Evolutionary conservation across 192 early-diverging fungal genomes (phyloP), one percentile per base, ranked within the genome.

Genomic region (Coemansia sp.): DNA sequence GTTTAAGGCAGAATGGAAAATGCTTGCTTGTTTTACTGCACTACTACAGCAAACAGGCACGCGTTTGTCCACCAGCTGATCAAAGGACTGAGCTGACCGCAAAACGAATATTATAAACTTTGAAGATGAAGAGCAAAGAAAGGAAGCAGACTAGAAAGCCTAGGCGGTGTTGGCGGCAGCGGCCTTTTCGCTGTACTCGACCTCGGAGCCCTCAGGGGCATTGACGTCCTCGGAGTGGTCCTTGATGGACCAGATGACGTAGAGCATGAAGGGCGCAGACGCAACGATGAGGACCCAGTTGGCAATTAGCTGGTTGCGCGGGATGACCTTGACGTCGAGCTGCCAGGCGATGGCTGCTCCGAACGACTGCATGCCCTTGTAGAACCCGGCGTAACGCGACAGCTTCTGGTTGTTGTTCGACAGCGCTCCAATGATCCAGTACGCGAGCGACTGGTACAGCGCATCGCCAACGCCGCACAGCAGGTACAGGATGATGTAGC

Each of bases 321-420:
- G 68, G 15, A 68, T 28, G 37, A 75, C 71, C 31, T 72, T 61
- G 42, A 75, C 76, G 47, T 88, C 87, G 50, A 90, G 78, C 67
- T 89, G 86, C 85, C 89, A 88, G 3, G 87, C 81, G 34, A 92
- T 82, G 55, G 88, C 90, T 50, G 74, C 84, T n/a, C 85, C 88
- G 55, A 86, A 83, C 60, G 87, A 89, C 84, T 95, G 93, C 56
- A 92, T 88, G 55, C 87, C 89, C 86, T 95, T 95, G 88, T 95
- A 95, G 83, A 90, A 93, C 4, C 92, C 93, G 50, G 86, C 84
- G 61, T 88, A 92, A 48, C 88, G 84, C 20, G 91, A 83, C 52
- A 87, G 74, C 60, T 83, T 77, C 59, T 85, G 85, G 61, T 84
- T 83, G 73, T 95, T 89, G 74, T 94, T 94, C 10, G 91, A 87